These are phyloP conservation scores for Alternaria atra DNA, from an alignment of 2,329 filamentous ascomycete genomes.

Conservation along the genomic window DNA sequence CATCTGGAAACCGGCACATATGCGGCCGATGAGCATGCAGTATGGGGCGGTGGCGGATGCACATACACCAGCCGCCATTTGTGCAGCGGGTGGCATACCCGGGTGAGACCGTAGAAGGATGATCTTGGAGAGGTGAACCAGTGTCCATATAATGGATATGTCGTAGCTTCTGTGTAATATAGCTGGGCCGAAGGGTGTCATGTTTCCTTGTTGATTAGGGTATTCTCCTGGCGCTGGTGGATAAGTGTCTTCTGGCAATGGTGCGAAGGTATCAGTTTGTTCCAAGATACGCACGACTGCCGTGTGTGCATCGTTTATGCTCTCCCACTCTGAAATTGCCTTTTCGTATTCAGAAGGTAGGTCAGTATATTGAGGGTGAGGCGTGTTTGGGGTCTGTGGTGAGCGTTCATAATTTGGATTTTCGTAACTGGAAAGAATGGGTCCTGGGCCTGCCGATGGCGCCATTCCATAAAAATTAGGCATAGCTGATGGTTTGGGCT, in stretches of 20 bases:
- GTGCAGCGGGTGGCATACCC: slow-evolving; percentile 87
- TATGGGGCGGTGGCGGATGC: slow-evolving; percentile 75
- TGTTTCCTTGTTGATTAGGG: slow-evolving; percentile 23
- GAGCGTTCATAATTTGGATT: slow-evolving; percentile 35
- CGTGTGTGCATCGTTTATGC: slow-evolving; percentile 75
- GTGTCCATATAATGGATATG: slow-evolving; percentile 87
- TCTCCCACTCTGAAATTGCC: slow-evolving; percentile 81
- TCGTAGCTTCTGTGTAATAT: slow-evolving; percentile 84
- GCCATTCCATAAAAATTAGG: slow-evolving; percentile 64
- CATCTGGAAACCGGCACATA: slow-evolving; percentile 73
- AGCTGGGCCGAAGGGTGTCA: slow-evolving; percentile 82
- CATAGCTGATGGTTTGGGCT: slow-evolving; percentile 28
- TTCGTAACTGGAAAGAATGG: slow-evolving; percentile 56
- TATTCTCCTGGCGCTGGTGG: slow-evolving; percentile 58
- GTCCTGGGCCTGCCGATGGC: slow-evolving; percentile 51
- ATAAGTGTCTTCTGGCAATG: slow-evolving; percentile 73
- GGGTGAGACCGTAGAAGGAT: slow-evolving; percentile 85
- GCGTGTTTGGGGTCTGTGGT: slow-evolving; percentile 23
- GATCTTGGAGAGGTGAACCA: slow-evolving; percentile 86
- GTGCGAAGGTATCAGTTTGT: slow-evolving; percentile 79
- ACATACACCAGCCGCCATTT: slow-evolving; percentile 83
- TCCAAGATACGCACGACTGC: slow-evolving; percentile 65
- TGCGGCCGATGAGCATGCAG: slow-evolving; percentile 80
- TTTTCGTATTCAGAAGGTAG: slow-evolving; percentile 71
- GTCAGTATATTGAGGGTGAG: slow-evolving; percentile 53